phyloP scores from a whole-genome alignment of 2,329 filamentous ascomycete species.

The Penicillium sp. region DNA sequence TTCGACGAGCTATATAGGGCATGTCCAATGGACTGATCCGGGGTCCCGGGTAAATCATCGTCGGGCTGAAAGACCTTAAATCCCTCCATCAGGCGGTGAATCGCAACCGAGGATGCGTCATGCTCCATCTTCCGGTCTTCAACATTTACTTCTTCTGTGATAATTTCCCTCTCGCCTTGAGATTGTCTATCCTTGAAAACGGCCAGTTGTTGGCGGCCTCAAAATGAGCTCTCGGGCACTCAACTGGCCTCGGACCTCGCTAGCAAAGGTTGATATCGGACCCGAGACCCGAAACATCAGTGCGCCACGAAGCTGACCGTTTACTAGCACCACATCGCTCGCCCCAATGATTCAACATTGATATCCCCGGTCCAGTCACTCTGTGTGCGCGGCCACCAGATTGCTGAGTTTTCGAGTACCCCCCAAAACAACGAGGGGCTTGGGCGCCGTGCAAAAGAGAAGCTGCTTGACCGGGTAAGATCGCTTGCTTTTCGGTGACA shows the following conservation, averaged over 20 bases:
- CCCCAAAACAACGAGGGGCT: conserved; percentile 31
- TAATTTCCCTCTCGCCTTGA: conserved; percentile 1
- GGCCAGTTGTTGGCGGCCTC: conserved; percentile 10
- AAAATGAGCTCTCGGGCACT: conserved; percentile 39
- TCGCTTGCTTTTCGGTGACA: neutral
- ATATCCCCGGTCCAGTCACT: conserved; percentile 15
- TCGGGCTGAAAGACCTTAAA: neutral
- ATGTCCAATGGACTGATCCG: neutral
- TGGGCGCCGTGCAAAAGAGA: conserved; percentile 44
- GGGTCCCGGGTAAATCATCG: neutral
- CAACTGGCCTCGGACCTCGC: conserved; percentile 30
- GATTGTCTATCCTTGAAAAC: neutral
- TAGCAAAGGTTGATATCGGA: conserved; percentile 28
- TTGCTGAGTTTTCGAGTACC: conserved; percentile 33
- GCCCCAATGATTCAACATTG: conserved; percentile 13
- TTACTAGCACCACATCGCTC: conserved; percentile 22
- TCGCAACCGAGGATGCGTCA: conserved; percentile 20
- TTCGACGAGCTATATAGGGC: neutral
- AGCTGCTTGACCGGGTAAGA: conserved; percentile 43
- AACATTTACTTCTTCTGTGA: neutral
- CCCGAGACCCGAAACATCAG: neutral
- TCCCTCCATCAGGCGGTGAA: conserved; percentile 17
- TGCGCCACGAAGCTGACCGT: conserved; percentile 11
- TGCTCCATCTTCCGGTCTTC: conserved; percentile 8
- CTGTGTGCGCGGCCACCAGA: conserved; percentile 23